Conservation (phyloP, 2,329 filamentous ascomycete genomes). For the Fusarium verticillioides region DNA sequence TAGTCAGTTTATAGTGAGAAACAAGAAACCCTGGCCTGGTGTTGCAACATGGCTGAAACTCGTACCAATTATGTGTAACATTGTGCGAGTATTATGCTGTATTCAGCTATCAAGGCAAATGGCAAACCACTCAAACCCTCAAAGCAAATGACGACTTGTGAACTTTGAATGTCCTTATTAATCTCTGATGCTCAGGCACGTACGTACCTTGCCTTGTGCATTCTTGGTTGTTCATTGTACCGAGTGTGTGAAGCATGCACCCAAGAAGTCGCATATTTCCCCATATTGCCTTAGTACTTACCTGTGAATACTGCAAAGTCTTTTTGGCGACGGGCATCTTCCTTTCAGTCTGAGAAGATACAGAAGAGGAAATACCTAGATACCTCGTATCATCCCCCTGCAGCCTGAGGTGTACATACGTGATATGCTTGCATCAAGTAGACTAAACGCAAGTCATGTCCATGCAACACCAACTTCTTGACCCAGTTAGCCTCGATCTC, state of each 20-base stretch:
- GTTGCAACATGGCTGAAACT: background rate
- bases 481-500: background rate
- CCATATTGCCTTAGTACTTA: background rate
- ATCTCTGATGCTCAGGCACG: too few relatives aligned
- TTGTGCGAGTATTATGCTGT: constrained; percentile 12
- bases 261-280: background rate
- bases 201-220: background rate
- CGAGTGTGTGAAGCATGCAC: background rate
- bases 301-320: background rate
- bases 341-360: background rate
- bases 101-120: background rate
- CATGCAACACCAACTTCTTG: background rate
- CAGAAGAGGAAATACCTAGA: background rate
- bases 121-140: too few relatives aligned
- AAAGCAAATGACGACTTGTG: background rate
- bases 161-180: too few relatives aligned
- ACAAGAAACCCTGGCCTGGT: background rate
- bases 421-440: background rate
- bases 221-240: background rate
- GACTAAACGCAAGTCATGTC: background rate
- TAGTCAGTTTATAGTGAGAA: background rate
- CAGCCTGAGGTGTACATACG: background rate
- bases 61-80: constrained; percentile 7
- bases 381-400: background rate
- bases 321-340: background rate